Evolutionary conservation across 2,329 filamentous ascomycete genomes (phyloP), one percentile per base, ranked within the genome.

Genomic region (Coniochaeta pulveracea): DNA sequence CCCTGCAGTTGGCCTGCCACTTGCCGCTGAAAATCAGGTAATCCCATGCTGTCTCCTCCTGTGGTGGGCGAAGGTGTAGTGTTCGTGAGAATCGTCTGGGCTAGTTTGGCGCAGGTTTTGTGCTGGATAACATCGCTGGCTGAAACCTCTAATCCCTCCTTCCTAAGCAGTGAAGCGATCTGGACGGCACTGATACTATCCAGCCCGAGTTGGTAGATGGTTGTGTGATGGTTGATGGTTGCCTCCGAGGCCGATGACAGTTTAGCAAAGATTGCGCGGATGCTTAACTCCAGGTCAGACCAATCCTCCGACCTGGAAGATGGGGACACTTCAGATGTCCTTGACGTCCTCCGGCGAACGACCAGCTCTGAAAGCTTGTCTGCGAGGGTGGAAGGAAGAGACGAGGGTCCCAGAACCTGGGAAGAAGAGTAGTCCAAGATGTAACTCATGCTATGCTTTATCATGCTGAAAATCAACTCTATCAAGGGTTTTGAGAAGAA

Each of bases 141-240:
- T 2, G 75, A 73, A 0, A 86, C 55, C 2, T 52, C 47, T 24
- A 76, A 59, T 0, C 76, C 76, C 12, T 66, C 47, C 24, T 64
- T 69, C 12, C 80, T 73, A 11, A 95, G 60, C 17, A 66, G 58
- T 2, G 73, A 67, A 1, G 85, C 83, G 8, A 94, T 64, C 47
- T 94, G 86, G 5, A 79, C 69, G 1, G 85, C 83, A 39, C 81
- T 88, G 47, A 96, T 91, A 50, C 88, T 95, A 54, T 95, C 88
- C 4, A 95, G 61, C 0, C 89, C 89, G n/a, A 94, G 70, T 37
- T 81, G 76, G 46, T 89, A 93, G 31, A 96, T 85, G 0, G 83
- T 85, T 0, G 76, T 85, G 8, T 68, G 50, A 10, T 64, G 65
- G 4, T 50, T 46, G 29, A 94, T 77, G 0, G 57, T 58, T 0